Percentiles rank a stretch among this genome's conserved stretches.
These are phyloP conservation scores for Petunia axillaris DNA, from an alignment of 257 asterid genomes.

Conservation along the genomic window DNA sequence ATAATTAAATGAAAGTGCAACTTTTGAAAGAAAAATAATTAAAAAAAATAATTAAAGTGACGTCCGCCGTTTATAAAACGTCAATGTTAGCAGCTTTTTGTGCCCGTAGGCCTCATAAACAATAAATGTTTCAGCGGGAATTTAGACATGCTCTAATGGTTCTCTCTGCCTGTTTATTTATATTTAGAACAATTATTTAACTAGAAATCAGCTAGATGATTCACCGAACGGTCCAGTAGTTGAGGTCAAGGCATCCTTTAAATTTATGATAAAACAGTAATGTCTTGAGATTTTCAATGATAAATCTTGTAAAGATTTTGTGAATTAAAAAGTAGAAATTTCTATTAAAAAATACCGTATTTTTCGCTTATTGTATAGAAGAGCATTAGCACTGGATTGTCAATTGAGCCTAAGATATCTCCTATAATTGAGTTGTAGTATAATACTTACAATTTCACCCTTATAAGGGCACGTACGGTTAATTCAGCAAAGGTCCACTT, in stretches of 20 bases:
- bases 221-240: neutral
- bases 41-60: no score
- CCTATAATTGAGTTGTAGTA: neutral
- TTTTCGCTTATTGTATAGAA: neutral
- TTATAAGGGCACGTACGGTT: no score
- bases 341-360: neutral
- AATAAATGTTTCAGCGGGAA: no score
- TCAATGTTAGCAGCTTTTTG: no score
- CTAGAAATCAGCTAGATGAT: neutral
- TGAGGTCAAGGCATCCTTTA: neutral
- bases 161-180: neutral
- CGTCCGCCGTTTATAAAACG: no score
- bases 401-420: no score
- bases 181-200: neutral
- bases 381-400: no score
- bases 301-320: neutral
- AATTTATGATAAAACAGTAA: neutral
- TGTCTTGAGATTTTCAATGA: neutral
- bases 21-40: no score
- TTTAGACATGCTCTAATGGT: no score
- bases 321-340: no score
- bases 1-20: no score
- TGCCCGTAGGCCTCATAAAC: no score
- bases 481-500: neutral
- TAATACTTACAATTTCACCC: neutral